phyloP scores from a whole-genome alignment of 2,329 filamentous ascomycete species.

The Penicillium sp. region DNA sequence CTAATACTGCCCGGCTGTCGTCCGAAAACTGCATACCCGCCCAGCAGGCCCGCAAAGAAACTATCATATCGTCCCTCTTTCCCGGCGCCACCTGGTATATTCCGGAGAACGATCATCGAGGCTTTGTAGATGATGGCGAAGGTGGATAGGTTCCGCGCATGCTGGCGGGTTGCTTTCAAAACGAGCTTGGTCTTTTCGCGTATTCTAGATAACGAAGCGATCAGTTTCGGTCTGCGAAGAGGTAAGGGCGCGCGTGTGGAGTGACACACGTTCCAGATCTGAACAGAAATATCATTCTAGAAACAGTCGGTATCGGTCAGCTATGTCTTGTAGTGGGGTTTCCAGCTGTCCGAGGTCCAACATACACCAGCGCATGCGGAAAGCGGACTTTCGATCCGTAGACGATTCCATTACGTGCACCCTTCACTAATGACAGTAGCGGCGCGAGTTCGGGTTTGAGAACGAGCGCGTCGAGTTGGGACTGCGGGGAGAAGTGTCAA shows the following conservation, averaged over 20 bases:
- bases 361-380: conserved; percentile 87
- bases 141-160: conserved; percentile 86
- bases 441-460: conserved; percentile 85
- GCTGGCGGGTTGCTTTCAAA: conserved; percentile 80
- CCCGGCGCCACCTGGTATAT: conserved; percentile 48
- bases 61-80: conserved; percentile 74
- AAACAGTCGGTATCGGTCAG: conserved; percentile 15
- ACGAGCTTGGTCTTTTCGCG: conserved; percentile 76
- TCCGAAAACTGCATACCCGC: conserved; percentile 92
- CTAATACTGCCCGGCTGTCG: conserved; percentile 76
- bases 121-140: conserved; percentile 92
- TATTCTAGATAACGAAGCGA: conserved; percentile 47
- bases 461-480: conserved; percentile 70
- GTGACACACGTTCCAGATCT: conserved; percentile 73
- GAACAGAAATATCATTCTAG: conserved; percentile 93
- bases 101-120: conserved; percentile 71
- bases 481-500: conserved; percentile 46
- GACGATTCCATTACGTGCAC: conserved; percentile 91
- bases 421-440: conserved; percentile 81
- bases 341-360: conserved; percentile 4
- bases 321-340: not conserved
- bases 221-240: conserved; percentile 16
- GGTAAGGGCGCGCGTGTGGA: conserved; percentile 22
- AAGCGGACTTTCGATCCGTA: conserved; percentile 98
- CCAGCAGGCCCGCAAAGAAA: conserved; percentile 81